phyloP scores from a whole-genome alignment of 2,329 filamentous ascomycete genomes.

The Botryotinia convoluta region DNA sequence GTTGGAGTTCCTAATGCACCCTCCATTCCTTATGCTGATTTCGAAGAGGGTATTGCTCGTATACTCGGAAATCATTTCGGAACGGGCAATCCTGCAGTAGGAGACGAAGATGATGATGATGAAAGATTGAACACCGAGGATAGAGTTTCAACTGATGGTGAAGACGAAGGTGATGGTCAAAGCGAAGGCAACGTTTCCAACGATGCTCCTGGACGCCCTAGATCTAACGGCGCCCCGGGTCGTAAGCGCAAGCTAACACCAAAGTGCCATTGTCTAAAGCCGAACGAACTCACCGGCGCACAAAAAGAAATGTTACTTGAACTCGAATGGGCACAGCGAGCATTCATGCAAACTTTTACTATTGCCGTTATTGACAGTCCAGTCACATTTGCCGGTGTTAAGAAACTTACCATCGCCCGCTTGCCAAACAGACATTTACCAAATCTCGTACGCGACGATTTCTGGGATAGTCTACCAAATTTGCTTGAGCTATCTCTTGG shows the following conservation, averaged over 20 bases:
- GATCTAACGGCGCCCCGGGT: neutral
- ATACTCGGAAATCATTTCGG: neutral
- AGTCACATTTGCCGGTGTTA: conserved; percentile 51
- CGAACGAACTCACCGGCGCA: conserved; percentile 54
- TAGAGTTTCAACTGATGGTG: neutral
- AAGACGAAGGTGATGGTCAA: neutral
- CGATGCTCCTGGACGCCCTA: neutral
- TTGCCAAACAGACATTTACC: conserved; percentile 60
- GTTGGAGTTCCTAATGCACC: neutral
- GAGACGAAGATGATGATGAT: neutral
- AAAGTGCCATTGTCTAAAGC: conserved; percentile 40
- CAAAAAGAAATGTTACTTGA: conserved; percentile 69
- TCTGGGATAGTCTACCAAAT: conserved; percentile 59
- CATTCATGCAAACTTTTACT: conserved; percentile 66
- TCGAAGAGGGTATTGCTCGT: conserved; percentile 6
- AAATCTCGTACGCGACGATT: conserved; percentile 53
- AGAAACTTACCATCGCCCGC: conserved; percentile 60
- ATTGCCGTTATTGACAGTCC: conserved; percentile 62
- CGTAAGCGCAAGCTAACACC: conserved; percentile 19
- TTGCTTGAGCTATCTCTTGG: conserved; percentile 56
- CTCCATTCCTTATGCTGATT: neutral
- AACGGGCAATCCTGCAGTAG: neutral
- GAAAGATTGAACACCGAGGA: neutral
- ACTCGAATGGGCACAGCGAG: conserved; percentile 65
- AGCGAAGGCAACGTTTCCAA: conserved; percentile 1